Evolutionary conservation across 2,329 filamentous ascomycete genomes (phyloP).

Genomic region (Pseudopyrenochaeta lycopersici): DNA sequence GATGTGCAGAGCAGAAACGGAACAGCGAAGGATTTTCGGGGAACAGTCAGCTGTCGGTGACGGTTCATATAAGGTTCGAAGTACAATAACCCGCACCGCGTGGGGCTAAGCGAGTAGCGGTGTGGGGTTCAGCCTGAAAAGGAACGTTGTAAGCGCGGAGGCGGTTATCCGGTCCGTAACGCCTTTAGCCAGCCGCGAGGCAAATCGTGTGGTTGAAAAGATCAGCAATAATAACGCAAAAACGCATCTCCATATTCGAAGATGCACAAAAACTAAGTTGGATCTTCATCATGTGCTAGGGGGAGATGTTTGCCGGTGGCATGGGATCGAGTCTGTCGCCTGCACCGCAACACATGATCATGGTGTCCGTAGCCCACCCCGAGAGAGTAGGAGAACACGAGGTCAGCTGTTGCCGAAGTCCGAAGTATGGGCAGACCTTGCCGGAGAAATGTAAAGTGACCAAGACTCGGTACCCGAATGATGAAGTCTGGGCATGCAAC

Average conservation of each 20-base stretch:
- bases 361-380: constrained; percentile 6
- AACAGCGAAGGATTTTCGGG: constrained; percentile 13
- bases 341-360: background rate
- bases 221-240: constrained; percentile 2
- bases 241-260: background rate
- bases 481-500: constrained; percentile 1
- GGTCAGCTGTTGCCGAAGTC: constrained; percentile 6
- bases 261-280: background rate
- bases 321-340: background rate
- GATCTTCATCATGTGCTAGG: constrained; percentile 8
- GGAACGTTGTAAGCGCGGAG: constrained; percentile 34
- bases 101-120: constrained; percentile 43
- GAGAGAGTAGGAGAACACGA: background rate
- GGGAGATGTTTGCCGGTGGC: background rate
- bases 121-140: constrained; percentile 42
- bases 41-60: constrained; percentile 12
- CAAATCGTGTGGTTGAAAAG: constrained; percentile 3
- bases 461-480: constrained; percentile 2
- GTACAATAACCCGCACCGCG: constrained; percentile 36
- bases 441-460: constrained; percentile 1
- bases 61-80: constrained; percentile 34
- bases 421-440: background rate
- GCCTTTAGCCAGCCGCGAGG: constrained; percentile 33
- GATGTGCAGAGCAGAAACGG: constrained; percentile 4
- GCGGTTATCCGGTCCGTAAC: constrained; percentile 45